Base-by-base conservation (phyloP, 345 rosid species). In the Linum lewisii region DNA sequence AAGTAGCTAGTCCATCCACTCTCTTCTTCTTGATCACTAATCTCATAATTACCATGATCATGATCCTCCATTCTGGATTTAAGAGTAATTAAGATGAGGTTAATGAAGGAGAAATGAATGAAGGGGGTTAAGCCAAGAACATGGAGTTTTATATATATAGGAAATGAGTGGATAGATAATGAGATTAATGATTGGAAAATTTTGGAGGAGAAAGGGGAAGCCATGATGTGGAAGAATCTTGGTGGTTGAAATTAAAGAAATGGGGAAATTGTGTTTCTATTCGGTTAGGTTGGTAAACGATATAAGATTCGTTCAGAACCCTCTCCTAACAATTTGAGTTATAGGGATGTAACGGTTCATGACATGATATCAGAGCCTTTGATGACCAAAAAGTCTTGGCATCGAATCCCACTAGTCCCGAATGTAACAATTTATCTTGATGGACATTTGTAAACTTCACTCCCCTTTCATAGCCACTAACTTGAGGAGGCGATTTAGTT, bases 1-100 rank as follows among this genome's bases (percentile, higher is more conserved):
- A 90, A 80, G 74, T 83, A 83, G 63, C 88, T 71, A 6, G 95
- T 87, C 97, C 97, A 90, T 0, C 97, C 95, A 66, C 97, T 90
- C 71, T 87, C 95, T 24, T 86, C 90, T 24, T 78, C 70, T 1
- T 51, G 8, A 51, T 51, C 54, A 51, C 19, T 21, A 11, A 1
- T 9, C 19, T 11, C 1, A 21, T 16, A 5, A 24, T 36, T 7
- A 23, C 58, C n/a, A 21, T 53, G 3, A 22, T 23, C 38, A 5
- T 23, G 61, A 7, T 57, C 54, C 53, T 68, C 26, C 61, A 60
- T 60, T 23, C 18, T 69, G 53, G 58, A 44, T 54, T 0, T 22
- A 45, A 49, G 57, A 47, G 55, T 21, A 19, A 63, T 25, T 61
- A 49, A 56, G 2, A 36, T 51, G 60, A 34, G 24, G 26, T 24